These are phyloP conservation scores for Dispira simplex DNA, from an alignment of 192 early-diverging fungal genomes.

Conservation along the genomic window DNA sequence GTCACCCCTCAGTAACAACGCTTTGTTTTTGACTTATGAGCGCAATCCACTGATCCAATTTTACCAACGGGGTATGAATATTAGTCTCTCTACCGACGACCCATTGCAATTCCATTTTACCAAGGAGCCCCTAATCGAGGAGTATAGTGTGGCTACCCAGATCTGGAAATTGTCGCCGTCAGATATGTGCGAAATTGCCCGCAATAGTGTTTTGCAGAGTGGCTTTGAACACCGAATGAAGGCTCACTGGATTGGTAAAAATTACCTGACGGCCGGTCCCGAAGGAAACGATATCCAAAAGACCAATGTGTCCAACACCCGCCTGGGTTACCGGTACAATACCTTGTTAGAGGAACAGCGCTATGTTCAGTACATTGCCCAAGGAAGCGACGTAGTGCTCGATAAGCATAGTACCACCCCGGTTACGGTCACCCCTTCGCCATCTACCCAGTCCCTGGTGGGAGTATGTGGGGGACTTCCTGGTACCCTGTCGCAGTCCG, in stretches of 20 bases:
- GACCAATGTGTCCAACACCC: conserved; percentile 84
- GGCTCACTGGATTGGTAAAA: conserved; percentile 75
- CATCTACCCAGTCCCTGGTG: background rate
- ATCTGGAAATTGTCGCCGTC: conserved; percentile 86
- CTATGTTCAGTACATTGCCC: conserved; percentile 11
- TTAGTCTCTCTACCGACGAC: conserved; percentile 88
- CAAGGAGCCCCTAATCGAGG: conserved; percentile 92
- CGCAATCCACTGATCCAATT: conserved; percentile 80
- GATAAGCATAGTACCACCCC: background rate
- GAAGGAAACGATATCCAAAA: conserved; percentile 73
- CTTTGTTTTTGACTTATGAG: conserved; percentile 85
- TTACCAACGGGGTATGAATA: conserved; percentile 88
- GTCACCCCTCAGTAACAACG: conserved; percentile 95
- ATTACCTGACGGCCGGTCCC: conserved; percentile 58
- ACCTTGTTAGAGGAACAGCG: conserved; percentile 69
- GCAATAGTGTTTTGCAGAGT: conserved; percentile 78
- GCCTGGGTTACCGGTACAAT: conserved; percentile 67
- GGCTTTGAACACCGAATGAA: conserved; percentile 83
- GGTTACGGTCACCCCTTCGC: background rate
- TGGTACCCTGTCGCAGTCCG: background rate
- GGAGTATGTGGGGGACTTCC: background rate
- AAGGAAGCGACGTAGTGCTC: background rate
- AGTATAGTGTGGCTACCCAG: conserved; percentile 89
- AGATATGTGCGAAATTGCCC: conserved; percentile 91
- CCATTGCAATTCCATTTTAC: conserved; percentile 96